phyloP scores from a whole-genome alignment of 345 rosid species.

The Arabidopsis arenosa region DNA sequence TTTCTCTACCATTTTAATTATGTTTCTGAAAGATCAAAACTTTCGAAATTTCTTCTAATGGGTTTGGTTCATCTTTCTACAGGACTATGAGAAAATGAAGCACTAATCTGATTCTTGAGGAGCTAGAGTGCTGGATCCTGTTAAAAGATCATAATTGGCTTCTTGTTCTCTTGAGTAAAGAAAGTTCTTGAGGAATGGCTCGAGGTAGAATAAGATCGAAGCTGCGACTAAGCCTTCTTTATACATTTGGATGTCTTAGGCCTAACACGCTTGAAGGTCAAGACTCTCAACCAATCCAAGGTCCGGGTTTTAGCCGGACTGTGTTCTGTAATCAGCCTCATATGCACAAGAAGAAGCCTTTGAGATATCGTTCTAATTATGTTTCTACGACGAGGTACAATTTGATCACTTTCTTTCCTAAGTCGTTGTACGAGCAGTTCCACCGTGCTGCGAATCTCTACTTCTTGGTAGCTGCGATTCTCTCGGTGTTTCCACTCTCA shows the following conservation, averaged over 20 bases:
- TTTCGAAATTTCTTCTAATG: background rate
- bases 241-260: conserved; percentile 78
- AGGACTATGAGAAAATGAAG: conserved; percentile 20
- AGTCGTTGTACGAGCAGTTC: conserved; percentile 91
- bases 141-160: conserved; percentile 23
- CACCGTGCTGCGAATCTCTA: conserved; percentile 92
- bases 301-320: conserved; percentile 72
- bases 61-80: conserved; percentile 22
- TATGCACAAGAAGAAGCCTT: conserved; percentile 72
- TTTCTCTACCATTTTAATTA: conserved; percentile 17
- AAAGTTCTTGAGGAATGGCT: conserved; percentile 56
- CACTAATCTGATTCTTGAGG: conserved; percentile 20
- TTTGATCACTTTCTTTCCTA: conserved; percentile 74
- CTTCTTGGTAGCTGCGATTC: conserved; percentile 82
- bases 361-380: conserved; percentile 76
- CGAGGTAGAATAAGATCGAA: conserved; percentile 82
- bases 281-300: conserved; percentile 61
- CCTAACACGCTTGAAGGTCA: conserved; percentile 53
- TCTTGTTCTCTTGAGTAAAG: conserved; percentile 4
- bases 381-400: conserved; percentile 91
- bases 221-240: conserved; percentile 72
- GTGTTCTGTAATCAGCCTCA: conserved; percentile 86
- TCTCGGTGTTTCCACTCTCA: conserved; percentile 76
- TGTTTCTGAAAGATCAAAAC: conserved; percentile 19
- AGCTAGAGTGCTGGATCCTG: conserved; percentile 17